Evolutionary conservation across 106 monocot genomes (phyloP), one percentile per base, ranked within the genome.

Genomic region (Dioscorea dumetorum): DNA sequence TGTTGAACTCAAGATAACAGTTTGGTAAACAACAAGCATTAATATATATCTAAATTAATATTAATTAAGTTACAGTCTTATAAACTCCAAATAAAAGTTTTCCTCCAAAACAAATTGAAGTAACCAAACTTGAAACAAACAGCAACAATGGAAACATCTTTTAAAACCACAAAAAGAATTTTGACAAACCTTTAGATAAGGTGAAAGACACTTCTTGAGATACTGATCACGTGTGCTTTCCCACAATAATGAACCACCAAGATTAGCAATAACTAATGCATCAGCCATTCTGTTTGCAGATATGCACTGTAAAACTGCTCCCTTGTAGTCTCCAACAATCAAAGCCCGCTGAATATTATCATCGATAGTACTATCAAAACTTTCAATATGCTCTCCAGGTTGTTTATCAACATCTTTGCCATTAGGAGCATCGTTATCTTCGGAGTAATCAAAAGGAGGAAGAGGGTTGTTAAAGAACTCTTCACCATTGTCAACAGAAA

Each of bases 241-340:
- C 93, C 92, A 93, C 50, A 99, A 69, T 8, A 81, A 72, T 54
- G 90, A 33, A 65, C 93, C 90, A 24, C 90, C 80, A 35, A 84
- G 73, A 79, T 93, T 73, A 22, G 99, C 87, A 82, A 99, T 99
- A 62, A 99, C 93, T 54, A 99, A 69, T 67, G 99, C 93, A 90
- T 99, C 99, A 71, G 99, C 87, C 85, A 93, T 79, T 74, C 85
- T 87, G 66, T 93, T 90, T 17, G 93, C 87, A 63, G 71, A 68
- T 24, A 85, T 68, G 49, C 99, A 99, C 24, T 80, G 81, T 22
- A 41, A 74, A 68, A 93, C 99, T 62, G 99, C 99, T 69, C 60
- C 87, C 63, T 90, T 99, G 63, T 93, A 93, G 71, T 99, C 99
- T 62, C 99, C 93, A 66, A 99, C 82, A 60, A 99, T 75, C 67